phyloP scores from a whole-genome alignment of 768 basidiomycete genomes.

The Filobasidium wieringae region DNA sequence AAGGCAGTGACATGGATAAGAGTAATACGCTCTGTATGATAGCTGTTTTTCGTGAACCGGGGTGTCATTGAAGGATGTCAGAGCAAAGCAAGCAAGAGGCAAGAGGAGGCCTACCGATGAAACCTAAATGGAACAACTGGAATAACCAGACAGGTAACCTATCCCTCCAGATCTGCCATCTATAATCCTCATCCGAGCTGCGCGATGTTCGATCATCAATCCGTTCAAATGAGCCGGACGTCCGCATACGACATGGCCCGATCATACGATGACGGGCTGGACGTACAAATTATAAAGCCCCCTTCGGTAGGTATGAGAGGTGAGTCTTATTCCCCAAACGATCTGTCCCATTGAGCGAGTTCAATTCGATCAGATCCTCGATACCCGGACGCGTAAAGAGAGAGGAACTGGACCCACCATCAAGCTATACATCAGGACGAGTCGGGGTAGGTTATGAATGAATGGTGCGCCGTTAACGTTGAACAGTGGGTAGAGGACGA shows the following conservation, averaged over 20 bases:
- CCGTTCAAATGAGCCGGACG: neutral
- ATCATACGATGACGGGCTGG: neutral
- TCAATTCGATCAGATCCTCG: slow-evolving; percentile 46
- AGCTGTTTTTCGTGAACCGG: slow-evolving; percentile 42
- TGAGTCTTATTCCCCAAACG: slow-evolving; percentile 45
- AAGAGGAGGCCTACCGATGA: slow-evolving; percentile 48
- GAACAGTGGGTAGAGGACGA: slow-evolving; percentile 60
- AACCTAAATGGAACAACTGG: slow-evolving; percentile 55
- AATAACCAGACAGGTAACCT: slow-evolving; percentile 50
- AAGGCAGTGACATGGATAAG: slow-evolving; percentile 46
- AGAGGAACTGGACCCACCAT: slow-evolving; percentile 41
- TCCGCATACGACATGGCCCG: neutral
- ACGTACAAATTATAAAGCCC: slow-evolving; percentile 64
- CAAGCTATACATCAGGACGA: slow-evolving; percentile 61
- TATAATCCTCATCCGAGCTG: slow-evolving; percentile 79
- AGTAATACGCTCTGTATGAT: slow-evolving; percentile 70
- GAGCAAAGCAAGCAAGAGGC: neutral
- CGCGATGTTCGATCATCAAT: neutral
- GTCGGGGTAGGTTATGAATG: slow-evolving; percentile 51
- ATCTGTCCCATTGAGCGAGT: slow-evolving; percentile 13
- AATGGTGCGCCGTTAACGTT: slow-evolving; percentile 41
- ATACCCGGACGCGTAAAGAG: slow-evolving; percentile 48
- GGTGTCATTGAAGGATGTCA: neutral
- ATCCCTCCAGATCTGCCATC: slow-evolving; percentile 67
- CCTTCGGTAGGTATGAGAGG: slow-evolving; percentile 71